Evolutionary conservation across 2,329 filamentous ascomycete genomes (phyloP).

Genomic region (Colletotrichum cereale): DNA sequence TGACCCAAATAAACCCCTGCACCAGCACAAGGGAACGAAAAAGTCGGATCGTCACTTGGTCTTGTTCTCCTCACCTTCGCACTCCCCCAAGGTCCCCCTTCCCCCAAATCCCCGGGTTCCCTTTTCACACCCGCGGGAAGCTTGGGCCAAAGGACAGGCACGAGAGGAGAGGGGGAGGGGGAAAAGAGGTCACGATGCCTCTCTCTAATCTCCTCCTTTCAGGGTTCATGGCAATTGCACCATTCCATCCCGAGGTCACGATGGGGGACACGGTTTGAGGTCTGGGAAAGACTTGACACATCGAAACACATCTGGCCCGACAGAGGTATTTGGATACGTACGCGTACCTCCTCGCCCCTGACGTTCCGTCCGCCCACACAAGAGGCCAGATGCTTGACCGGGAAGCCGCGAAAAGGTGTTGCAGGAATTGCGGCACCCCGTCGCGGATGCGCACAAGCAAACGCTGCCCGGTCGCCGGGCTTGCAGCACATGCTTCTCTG

Average conservation of each 20-base stretch:
- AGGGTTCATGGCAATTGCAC: conserved; percentile 29
- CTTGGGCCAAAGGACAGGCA: conserved; percentile 6
- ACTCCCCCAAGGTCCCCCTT: neutral
- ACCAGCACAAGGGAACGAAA: conserved; percentile 29
- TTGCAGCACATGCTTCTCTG: neutral
- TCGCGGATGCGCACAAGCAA: neutral
- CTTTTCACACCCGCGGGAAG: conserved; percentile 1
- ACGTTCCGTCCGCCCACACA: neutral
- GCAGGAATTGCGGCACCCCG: conserved; percentile 31
- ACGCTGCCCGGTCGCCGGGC: conserved; percentile 2
- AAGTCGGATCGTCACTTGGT: conserved; percentile 36
- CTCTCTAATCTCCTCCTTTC: conserved; percentile 19
- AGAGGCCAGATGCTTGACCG: neutral
- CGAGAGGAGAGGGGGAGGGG: neutral
- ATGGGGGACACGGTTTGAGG: conserved; percentile 14
- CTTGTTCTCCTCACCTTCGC: conserved; percentile 17
- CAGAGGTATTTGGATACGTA: neutral
- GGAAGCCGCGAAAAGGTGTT: conserved; percentile 14
- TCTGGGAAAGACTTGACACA: conserved; percentile 6
- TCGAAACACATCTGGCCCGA: neutral
- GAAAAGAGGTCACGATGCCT: conserved; percentile 32
- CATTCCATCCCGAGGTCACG: conserved; percentile 35
- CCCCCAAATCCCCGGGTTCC: neutral
- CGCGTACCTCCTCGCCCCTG: conserved; percentile 8
- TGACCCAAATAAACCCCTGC: conserved; percentile 23